Evolutionary conservation across 140 eudicot species (phyloP).

Genomic region (Flaveria floridana): DNA sequence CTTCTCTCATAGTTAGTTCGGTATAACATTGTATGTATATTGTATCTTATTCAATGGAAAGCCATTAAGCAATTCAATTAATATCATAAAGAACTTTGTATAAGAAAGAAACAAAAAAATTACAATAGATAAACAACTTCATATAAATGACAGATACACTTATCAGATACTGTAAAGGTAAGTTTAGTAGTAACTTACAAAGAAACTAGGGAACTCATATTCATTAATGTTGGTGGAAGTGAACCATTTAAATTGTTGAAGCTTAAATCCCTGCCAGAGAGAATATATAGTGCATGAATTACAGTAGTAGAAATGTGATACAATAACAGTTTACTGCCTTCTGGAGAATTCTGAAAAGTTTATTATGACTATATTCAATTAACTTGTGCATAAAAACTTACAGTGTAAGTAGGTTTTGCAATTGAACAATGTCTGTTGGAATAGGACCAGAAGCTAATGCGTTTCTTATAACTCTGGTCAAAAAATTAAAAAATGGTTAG

Average conservation of each 20-base stretch:
- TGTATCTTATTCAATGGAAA: no score
- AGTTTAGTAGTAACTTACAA: constrained; percentile 38
- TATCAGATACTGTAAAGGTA: constrained; percentile 4
- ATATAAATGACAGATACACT: not conserved
- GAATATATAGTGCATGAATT: constrained; percentile 16
- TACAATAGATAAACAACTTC: not conserved
- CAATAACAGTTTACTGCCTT: not conserved
- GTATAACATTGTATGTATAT: no score
- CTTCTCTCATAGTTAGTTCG: no score
- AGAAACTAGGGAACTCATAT: constrained; percentile 45
- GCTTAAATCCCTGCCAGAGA: constrained; percentile 49
- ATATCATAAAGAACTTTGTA: not conserved
- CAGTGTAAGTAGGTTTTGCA: constrained; percentile 30
- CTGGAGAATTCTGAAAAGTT: constrained; percentile 10
- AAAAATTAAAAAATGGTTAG: constrained; percentile 27
- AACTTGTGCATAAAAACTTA: constrained; percentile 31
- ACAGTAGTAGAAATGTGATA: constrained; percentile 17
- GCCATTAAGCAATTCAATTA: no score
- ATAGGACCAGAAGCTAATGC: constrained; percentile 43
- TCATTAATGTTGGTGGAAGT: constrained; percentile 47
- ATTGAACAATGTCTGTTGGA: constrained; percentile 37
- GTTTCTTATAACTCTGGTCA: constrained; percentile 44
- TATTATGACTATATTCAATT: not conserved
- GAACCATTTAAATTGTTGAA: constrained; percentile 54
- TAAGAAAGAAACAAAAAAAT: not conserved